Evolutionary conservation across 495 filamentous ascomycete genomes (phyloP), one percentile per base, ranked within the genome.

Genomic region (Penicillium tannophilum): DNA sequence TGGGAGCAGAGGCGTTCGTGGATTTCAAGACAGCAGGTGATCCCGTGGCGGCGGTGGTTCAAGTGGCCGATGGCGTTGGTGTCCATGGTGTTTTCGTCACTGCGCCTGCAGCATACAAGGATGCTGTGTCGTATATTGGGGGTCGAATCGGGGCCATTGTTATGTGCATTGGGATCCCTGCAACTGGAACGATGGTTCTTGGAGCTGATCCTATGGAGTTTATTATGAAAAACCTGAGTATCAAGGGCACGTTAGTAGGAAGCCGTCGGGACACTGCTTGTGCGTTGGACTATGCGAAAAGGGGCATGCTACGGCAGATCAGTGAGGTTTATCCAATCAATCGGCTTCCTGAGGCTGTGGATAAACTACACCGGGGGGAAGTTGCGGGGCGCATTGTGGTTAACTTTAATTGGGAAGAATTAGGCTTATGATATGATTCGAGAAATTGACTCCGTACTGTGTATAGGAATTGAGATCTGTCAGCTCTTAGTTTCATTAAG

Each of bases 1-100:
- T 83, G 72, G 80, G 81, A 9, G 79, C 80, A 14, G 81, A 84
- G 42, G 73, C 71, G 0, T 84, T 83, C 58, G 69, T 84, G 2
- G 80, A 83, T 62, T 83, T 81, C 58, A 68, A 67, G 12, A 63
- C 75, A 43, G 62, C 67, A 1, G 26, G 63, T 0, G 72, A 82
- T 50, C 60, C 76, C 7, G 65, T 69, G 0, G 69, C 66, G 2
- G 72, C 70, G 11, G 73, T 81, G 1, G 72, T 76, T 49, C 61
- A 76, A 45, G 64, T 76, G 28, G 71, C 74, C 0, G 79, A 78
- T 61, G 77, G 78, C 1, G 55, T 80, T 11, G 81, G 78, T 1
- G 79, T 71, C 2, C 79, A 84, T 58, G 79, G 79, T 0, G 78
- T 83, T 0, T 73, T 83, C 33, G 77, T 82, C 28, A 82, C 78